Conservation (phyloP, 768 basidiomycete species). For the Macrolepiota dolichaula region DNA sequence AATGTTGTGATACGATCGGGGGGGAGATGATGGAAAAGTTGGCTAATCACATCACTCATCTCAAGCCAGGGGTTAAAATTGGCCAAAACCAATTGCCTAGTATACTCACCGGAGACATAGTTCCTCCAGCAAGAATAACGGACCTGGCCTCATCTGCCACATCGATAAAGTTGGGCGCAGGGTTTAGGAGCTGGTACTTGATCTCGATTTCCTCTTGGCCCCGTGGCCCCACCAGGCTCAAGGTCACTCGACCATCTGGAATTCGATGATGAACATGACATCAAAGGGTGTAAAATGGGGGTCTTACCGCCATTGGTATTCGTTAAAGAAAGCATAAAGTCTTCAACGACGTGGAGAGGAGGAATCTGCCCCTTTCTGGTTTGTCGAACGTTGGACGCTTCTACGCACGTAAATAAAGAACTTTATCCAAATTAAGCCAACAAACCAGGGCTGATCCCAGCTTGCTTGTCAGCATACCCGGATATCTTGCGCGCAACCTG, state of each 20-base stretch:
- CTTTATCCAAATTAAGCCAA: neutral
- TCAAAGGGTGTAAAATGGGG: neutral
- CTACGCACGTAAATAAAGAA: neutral
- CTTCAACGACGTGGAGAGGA: constrained; percentile 77
- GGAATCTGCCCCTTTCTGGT: constrained; percentile 47
- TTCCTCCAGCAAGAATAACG: constrained; percentile 93
- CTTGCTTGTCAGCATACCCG: constrained; percentile 71
- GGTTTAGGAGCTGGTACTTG: constrained; percentile 92
- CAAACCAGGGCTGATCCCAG: constrained; percentile 39
- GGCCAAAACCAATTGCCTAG: neutral
- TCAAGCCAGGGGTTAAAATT: constrained; percentile 26
- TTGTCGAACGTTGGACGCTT: constrained; percentile 15
- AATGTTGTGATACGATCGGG: constrained; percentile 68
- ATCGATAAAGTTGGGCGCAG: constrained; percentile 82
- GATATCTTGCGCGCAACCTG: constrained; percentile 79
- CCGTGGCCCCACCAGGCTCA: constrained; percentile 40
- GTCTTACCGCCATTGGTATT: constrained; percentile 66
- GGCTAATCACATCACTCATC: constrained; percentile 84
- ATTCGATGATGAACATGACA: constrained; percentile 1
- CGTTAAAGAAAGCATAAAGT: constrained; percentile 74
- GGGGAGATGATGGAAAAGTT: constrained; percentile 71
- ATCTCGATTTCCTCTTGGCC: constrained; percentile 53
- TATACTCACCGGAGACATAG: constrained; percentile 88
- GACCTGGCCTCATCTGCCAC: constrained; percentile 77
- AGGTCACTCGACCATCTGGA: constrained; percentile 71